Base-by-base conservation (phyloP, 345 rosid genomes). In the Linum tenue region DNA sequence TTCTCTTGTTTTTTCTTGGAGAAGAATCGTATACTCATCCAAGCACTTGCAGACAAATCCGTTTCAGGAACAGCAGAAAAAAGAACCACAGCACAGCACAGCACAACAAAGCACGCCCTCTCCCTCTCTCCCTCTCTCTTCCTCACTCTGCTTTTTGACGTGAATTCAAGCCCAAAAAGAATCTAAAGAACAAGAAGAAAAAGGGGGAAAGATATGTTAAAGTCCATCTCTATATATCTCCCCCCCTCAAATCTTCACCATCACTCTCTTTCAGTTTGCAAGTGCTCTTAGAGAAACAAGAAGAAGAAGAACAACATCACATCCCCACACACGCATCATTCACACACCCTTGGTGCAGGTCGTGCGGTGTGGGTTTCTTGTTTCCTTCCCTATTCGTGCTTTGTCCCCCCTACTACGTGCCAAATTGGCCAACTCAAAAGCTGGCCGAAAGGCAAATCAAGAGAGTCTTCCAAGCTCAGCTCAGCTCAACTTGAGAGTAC, bases 41-140 rank as follows among this genome's bases (percentile, higher is more conserved):
- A 57, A 57, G 60, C 60, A 57, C 60, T 57, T 57, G 60, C 36
- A 57, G 37, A 57, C 60, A 57, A 57, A 57, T 57, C 60, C 36
- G 60, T 57, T 57, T 57, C 60, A 57, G 60, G 22, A 22, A 22
- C 31, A 57, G 60, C 16, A 37, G 60, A 57, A 37, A 16, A 16
- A n/a, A 12, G 38, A 57, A 35, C 5, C 59, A 22, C 31, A 22
- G 31, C 31, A 22, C n/a, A n/a, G n/a, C n/a, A n/a, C 31, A 22
- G 31, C 53, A 48, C 53, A 48, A 10, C 53, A 48, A 3, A 7
- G 12, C 51, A 44, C 11, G 53, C 53, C 53, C 53, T 9, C 53
- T 41, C 44, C 5, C 5, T 41, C 44, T 41, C 44, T n/a, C n/a
- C n/a, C n/a, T 41, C 44, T 41, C 44, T 41, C 9, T 1, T 1